Evolutionary conservation across 2,329 filamentous ascomycete species (phyloP).

Genomic region (Stylonectria norvegica): DNA sequence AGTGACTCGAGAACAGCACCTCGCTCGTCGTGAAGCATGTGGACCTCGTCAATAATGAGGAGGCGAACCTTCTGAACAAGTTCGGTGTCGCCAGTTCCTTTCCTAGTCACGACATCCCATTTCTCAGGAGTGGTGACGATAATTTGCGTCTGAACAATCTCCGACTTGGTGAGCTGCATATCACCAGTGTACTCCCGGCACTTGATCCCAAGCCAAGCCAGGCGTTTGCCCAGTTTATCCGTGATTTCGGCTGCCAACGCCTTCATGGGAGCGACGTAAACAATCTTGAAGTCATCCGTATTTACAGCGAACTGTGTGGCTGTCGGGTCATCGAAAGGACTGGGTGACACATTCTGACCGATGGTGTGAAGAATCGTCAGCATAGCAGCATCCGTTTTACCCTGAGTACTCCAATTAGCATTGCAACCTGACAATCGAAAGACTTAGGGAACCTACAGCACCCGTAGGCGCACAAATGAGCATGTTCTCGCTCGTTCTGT

Average conservation of each 20-base stretch:
- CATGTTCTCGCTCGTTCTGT: conserved; percentile 97
- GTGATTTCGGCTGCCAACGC: conserved; percentile 95
- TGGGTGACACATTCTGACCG: conserved; percentile 78
- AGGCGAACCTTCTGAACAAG: conserved; percentile 95
- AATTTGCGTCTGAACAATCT: conserved; percentile 94
- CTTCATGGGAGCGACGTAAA: conserved; percentile 99
- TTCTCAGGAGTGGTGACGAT: conserved; percentile 99
- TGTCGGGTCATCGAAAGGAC: conserved; percentile 68
- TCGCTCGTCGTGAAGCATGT: conserved; percentile 98
- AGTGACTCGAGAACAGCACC: conserved; percentile 94
- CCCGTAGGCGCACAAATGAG: conserved; percentile 96
- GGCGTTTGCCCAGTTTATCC: conserved; percentile 84
- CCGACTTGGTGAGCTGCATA: conserved; percentile 96
- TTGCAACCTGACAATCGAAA: neutral
- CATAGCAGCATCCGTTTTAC: conserved; percentile 99
- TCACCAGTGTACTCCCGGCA: conserved; percentile 95
- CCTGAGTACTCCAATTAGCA: conserved; percentile 41
- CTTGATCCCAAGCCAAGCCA: conserved; percentile 90
- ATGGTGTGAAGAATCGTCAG: conserved; percentile 89
- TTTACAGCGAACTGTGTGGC: conserved; percentile 79
- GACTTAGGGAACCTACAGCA: conserved; percentile 67
- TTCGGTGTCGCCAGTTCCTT: conserved; percentile 95
- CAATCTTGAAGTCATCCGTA: conserved; percentile 90
- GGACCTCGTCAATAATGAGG: conserved; percentile 96
- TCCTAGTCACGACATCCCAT: conserved; percentile 97